Percentiles rank a stretch among this genome's conserved stretches.
These are phyloP conservation scores for Miscanthus lutarioriparius DNA, from an alignment of 176 grass and related monocot species.

Conservation along the genomic window DNA sequence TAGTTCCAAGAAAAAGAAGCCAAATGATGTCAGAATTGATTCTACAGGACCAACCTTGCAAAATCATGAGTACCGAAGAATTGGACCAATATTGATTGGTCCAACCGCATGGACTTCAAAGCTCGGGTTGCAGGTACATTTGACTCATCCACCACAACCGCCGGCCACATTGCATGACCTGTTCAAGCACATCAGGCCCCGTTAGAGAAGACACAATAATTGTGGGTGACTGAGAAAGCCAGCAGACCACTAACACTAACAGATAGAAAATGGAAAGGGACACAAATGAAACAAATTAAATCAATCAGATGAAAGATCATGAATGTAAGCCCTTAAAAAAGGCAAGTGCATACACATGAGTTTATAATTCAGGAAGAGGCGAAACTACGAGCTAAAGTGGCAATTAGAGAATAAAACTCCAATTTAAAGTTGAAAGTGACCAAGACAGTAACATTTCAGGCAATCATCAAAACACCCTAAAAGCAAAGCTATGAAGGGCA, in stretches of 20 bases:
- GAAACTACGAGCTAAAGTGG: not conserved
- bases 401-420: conserved; percentile 23
- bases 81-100: conserved; percentile 83
- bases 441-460: not conserved
- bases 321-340: conserved; percentile 22
- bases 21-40: conserved; percentile 18
- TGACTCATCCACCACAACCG: conserved; percentile 87
- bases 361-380: conserved; percentile 27
- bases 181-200: conserved; percentile 42
- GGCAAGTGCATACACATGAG: not conserved
- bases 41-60: conserved; percentile 74
- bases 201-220: conserved; percentile 25
- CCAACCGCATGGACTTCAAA: conserved; percentile 64
- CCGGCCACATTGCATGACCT: conserved; percentile 99
- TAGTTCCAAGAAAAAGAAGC: conserved; percentile 36
- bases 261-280: not conserved
- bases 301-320: not conserved
- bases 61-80: conserved; percentile 99
- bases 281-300: conserved; percentile 19
- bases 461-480: conserved; percentile 12
- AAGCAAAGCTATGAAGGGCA: not conserved
- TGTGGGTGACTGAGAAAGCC: not conserved
- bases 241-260: not conserved
- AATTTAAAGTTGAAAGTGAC: not conserved
- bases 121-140: conserved; percentile 52